These are phyloP conservation scores for Aspergillus aculeatinus DNA, from an alignment of 2,329 filamentous ascomycete genomes.

Conservation along the genomic window DNA sequence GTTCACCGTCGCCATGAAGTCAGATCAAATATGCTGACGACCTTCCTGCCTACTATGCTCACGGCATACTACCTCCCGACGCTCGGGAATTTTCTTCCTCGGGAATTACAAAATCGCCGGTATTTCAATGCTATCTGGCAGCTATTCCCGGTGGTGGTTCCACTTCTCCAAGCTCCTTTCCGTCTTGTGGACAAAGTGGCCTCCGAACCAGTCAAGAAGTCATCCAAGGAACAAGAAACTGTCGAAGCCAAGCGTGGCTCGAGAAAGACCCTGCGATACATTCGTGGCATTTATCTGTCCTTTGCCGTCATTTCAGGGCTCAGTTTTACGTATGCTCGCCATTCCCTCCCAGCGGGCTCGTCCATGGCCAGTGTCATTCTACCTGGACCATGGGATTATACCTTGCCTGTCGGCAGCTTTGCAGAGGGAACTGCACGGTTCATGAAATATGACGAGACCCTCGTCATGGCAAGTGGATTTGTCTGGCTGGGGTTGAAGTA, in stretches of 20 bases:
- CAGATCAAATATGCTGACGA: background rate
- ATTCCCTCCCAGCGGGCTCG: background rate
- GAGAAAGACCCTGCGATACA: background rate
- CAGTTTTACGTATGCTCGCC: background rate
- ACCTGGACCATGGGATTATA: background rate
- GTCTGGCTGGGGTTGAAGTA: constrained; percentile 6
- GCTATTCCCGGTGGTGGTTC: constrained; percentile 5
- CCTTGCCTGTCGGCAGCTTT: background rate
- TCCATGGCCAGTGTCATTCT: background rate
- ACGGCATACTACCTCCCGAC: constrained; percentile 9
- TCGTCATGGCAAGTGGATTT: constrained; percentile 3
- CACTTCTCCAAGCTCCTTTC: constrained; percentile 2
- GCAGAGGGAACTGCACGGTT: constrained; percentile 6
- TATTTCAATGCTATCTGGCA: constrained; percentile 10
- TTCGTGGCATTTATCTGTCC: background rate
- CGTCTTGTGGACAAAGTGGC: background rate
- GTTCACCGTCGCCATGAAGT: background rate
- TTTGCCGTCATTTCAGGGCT: constrained; percentile 8
- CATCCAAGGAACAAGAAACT: no score
- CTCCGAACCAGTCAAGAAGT: background rate
- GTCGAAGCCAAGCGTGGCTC: no score
- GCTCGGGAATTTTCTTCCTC: background rate
- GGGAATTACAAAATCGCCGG: background rate
- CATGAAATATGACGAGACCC: constrained; percentile 9
- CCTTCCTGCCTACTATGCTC: background rate